Evolutionary conservation across 306 rosid genomes (phyloP).

Genomic region (Carpinus viminea): DNA sequence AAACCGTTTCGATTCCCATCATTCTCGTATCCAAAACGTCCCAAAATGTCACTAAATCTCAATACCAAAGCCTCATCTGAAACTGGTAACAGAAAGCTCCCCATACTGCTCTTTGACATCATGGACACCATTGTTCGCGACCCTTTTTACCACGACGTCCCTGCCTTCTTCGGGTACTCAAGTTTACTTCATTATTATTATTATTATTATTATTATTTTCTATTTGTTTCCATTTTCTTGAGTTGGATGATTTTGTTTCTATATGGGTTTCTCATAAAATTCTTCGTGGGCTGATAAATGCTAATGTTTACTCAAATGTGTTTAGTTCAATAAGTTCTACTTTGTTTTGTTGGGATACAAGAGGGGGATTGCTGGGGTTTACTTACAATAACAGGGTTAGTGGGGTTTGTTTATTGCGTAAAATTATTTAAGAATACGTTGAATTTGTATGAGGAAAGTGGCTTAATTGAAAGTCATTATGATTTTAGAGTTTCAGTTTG

Average conservation of each 20-base stretch:
- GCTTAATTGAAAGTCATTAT: no score
- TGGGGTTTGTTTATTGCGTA: neutral
- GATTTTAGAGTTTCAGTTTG: neutral
- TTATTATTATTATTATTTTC: neutral
- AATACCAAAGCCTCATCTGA: neutral
- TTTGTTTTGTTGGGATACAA: neutral
- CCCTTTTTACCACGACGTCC: conserved; percentile 85
- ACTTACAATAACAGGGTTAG: neutral
- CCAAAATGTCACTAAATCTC: neutral
- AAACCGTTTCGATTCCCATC: neutral
- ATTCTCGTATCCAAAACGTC: neutral
- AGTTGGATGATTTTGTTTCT: neutral
- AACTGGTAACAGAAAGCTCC: conserved; percentile 48
- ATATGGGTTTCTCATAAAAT: neutral
- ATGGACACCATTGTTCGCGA: conserved; percentile 96
- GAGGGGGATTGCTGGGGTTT: neutral
- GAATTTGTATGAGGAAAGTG: neutral
- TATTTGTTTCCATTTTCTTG: neutral
- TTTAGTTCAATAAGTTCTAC: neutral
- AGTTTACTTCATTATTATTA: no score
- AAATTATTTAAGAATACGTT: neutral
- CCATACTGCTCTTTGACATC: conserved; percentile 83
- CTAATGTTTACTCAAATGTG: neutral
- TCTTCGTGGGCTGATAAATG: neutral
- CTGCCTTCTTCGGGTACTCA: conserved; percentile 77